phyloP scores from a whole-genome alignment of 805 yeast genomes.

The Limtongozyma cylindracea region DNA sequence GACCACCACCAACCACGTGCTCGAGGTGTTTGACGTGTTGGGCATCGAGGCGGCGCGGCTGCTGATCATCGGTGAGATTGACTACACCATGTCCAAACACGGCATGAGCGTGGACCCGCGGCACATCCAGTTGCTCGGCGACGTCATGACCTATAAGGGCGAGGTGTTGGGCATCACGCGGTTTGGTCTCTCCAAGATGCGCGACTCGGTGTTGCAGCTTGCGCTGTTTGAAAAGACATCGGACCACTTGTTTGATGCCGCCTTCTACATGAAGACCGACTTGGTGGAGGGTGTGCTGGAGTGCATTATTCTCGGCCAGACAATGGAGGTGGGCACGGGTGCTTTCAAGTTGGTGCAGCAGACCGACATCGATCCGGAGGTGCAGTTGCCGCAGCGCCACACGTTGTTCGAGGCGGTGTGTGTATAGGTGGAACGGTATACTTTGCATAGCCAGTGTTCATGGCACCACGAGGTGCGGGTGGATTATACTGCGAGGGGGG shows the following conservation, averaged over 20 bases:
- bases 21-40: constrained; percentile 70
- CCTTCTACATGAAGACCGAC: constrained; percentile 93
- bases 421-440: too few relatives aligned
- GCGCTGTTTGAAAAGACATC: constrained; percentile 98
- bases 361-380: constrained; percentile 16
- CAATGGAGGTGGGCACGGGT: constrained; percentile 95
- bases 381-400: constrained; percentile 14
- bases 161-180: constrained; percentile 95
- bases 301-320: constrained; percentile 91
- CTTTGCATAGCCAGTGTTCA: too few relatives aligned
- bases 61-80: constrained; percentile 82
- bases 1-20: constrained; percentile 76
- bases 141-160: constrained; percentile 97
- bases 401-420: constrained; percentile 15
- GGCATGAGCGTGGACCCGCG: constrained; percentile 99
- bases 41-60: constrained; percentile 97
- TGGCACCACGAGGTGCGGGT: too few relatives aligned
- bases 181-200: constrained; percentile 94
- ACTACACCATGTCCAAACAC: constrained; percentile 94
- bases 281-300: constrained; percentile 94
- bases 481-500: too few relatives aligned
- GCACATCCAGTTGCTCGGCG: constrained; percentile 91
- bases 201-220: constrained; percentile 89
- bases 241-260: constrained; percentile 94
- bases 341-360: constrained; percentile 66